Conservation (phyloP, 2,329 filamentous ascomycete genomes). For the Ophiostoma quercus region DNA sequence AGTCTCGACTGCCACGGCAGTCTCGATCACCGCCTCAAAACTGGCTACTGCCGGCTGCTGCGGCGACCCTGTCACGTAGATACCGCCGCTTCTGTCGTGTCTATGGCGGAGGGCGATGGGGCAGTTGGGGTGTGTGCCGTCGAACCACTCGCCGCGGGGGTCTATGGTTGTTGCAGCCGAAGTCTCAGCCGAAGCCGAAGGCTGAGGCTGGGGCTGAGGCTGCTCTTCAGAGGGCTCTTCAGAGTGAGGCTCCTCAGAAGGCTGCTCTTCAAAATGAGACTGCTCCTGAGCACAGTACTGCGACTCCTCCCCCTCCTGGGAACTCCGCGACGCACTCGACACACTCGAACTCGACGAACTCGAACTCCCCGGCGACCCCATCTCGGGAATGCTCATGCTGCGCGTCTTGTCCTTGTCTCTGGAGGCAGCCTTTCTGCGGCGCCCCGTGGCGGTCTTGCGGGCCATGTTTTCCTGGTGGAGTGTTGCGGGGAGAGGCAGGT, state of each 20-base stretch:
- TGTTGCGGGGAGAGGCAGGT: background rate
- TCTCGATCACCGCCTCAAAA: too few relatives aligned
- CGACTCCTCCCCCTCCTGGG: background rate
- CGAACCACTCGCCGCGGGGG: slow-evolving; percentile 18
- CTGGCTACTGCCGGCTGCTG: background rate
- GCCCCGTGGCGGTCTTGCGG: background rate
- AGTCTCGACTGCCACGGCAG: too few relatives aligned
- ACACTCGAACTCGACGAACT: too few relatives aligned
- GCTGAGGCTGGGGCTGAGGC: background rate
- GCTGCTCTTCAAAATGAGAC: too few relatives aligned
- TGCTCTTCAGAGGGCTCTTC: too few relatives aligned
- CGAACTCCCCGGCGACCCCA: background rate
- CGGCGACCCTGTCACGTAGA: slow-evolving; percentile 16
- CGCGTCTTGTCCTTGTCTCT: background rate
- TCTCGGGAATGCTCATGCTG: slow-evolving; percentile 4
- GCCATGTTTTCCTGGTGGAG: background rate
- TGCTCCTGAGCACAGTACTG: too few relatives aligned
- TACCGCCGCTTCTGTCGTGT: slow-evolving; percentile 21
- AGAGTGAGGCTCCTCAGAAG: too few relatives aligned
- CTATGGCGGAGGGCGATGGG: slow-evolving; percentile 12
- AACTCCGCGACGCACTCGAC: background rate
- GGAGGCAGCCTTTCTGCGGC: background rate
- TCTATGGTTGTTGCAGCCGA: background rate
- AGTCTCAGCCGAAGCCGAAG: background rate
- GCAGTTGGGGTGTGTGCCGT: slow-evolving; percentile 18